Evolutionary conservation across 1,284 basidiomycete species (phyloP).

Genomic region (Phylloboletellus chloephorus): DNA sequence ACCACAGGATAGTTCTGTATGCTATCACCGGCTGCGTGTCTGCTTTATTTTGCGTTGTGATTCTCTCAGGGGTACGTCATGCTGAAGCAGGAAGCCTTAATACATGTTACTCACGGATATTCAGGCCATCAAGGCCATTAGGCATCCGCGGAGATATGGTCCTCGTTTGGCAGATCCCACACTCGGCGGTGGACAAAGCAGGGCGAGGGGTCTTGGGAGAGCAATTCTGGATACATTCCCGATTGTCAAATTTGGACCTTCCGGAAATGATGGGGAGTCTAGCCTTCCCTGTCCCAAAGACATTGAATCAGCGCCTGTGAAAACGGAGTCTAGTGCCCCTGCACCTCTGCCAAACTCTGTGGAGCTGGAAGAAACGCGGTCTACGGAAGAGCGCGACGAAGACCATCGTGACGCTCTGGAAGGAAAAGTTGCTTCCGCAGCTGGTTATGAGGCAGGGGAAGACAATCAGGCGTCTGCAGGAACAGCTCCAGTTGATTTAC

Average conservation of each 20-base stretch:
- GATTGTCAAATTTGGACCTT: conserved; percentile 73
- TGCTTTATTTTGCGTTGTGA: conserved; percentile 73
- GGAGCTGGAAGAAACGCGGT: conserved; percentile 10
- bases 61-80: conserved; percentile 68
- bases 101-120: conserved; percentile 7
- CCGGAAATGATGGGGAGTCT: conserved; percentile 12
- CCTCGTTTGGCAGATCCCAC: conserved; percentile 50
- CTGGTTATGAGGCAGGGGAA: conserved; percentile 1
- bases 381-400: conserved; percentile 1
- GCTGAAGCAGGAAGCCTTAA: neutral
- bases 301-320: conserved; percentile 25
- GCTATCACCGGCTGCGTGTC: conserved; percentile 82
- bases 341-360: conserved; percentile 9
- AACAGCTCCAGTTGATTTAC: conserved; percentile 6
- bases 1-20: conserved; percentile 75
- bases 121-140: conserved; percentile 75
- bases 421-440: neutral
- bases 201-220: conserved; percentile 75
- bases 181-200: conserved; percentile 54
- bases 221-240: conserved; percentile 95
- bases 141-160: conserved; percentile 89
- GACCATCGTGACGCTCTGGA: neutral
- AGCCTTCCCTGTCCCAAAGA: conserved; percentile 27
- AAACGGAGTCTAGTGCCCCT: neutral
- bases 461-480: conserved; percentile 4